A percentile compares a stretch with the other conserved stretches of the same genome.
phyloP scores from a whole-genome alignment of 768 basidiomycete species.

The Amanita jacksonii region DNA sequence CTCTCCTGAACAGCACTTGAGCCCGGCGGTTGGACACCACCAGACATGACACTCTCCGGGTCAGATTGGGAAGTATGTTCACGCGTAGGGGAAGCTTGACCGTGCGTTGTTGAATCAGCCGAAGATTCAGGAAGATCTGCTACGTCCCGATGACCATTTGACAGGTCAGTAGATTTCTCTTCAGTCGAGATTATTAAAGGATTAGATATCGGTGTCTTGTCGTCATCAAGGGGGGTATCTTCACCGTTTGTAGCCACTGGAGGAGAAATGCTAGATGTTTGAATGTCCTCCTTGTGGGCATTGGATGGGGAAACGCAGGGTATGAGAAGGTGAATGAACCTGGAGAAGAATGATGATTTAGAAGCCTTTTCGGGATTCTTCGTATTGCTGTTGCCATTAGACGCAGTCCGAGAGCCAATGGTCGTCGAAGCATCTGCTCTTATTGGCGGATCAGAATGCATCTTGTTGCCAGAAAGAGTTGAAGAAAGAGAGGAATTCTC shows the following conservation, averaged over 20 bases:
- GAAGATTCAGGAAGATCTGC: slow-evolving; percentile 3
- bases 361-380: slow-evolving; percentile 13
- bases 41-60: slow-evolving; percentile 84
- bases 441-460: slow-evolving; percentile 9
- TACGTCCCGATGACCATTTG: background rate
- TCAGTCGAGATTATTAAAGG: slow-evolving; percentile 2
- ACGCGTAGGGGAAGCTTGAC: no score
- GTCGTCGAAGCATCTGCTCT: slow-evolving; percentile 10
- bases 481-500: slow-evolving; percentile 20
- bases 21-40: slow-evolving; percentile 86
- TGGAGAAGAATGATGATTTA: slow-evolving; percentile 49
- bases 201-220: background rate
- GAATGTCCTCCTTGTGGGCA: slow-evolving; percentile 33
- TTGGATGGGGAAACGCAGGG: slow-evolving; percentile 55
- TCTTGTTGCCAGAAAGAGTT: slow-evolving; percentile 14
- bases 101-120: slow-evolving; percentile 28
- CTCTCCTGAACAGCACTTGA: slow-evolving; percentile 47
- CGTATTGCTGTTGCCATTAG: slow-evolving; percentile 13
- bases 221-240: slow-evolving; percentile 11
- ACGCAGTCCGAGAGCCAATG: slow-evolving; percentile 13
- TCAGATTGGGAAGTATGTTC: slow-evolving; percentile 49
- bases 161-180: background rate
- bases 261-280: slow-evolving; percentile 16
- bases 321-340: slow-evolving; percentile 50
- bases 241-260: slow-evolving; percentile 6